These are phyloP conservation scores for Ceratocystis cubensis DNA, from an alignment of 2,329 filamentous ascomycete species.

Conservation along the genomic window DNA sequence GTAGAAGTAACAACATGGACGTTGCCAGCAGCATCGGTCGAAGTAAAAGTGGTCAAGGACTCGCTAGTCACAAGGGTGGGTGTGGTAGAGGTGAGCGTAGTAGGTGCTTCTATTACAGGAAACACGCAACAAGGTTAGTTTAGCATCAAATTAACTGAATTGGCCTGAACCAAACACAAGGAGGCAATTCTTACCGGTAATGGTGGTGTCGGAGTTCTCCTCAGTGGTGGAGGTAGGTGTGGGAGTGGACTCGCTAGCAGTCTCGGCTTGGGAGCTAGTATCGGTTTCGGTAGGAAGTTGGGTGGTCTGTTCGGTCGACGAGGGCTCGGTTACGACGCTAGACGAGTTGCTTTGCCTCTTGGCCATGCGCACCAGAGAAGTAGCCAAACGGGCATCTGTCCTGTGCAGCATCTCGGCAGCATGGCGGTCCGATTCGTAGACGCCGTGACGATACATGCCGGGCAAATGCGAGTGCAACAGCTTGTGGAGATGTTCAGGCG, in stretches of 20 bases:
- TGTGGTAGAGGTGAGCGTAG: constrained; percentile 27
- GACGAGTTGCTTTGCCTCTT: constrained; percentile 41
- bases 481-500: constrained; percentile 49
- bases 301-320: constrained; percentile 18
- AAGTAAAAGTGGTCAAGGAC: constrained; percentile 33
- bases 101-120: constrained; percentile 22
- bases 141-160: not conserved
- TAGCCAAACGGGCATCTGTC: constrained; percentile 49
- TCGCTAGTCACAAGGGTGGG: constrained; percentile 26
- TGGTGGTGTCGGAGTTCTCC: constrained; percentile 24
- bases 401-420: constrained; percentile 52
- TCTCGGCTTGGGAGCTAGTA: not conserved
- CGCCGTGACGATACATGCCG: constrained; percentile 53
- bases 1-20: constrained; percentile 37
- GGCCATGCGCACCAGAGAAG: constrained; percentile 50
- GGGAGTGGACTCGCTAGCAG: constrained; percentile 1
- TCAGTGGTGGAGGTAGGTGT: constrained; percentile 22
- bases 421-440: constrained; percentile 51
- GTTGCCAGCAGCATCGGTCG: constrained; percentile 35
- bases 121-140: constrained; percentile 24
- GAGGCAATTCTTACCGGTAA: constrained; percentile 11
- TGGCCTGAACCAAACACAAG: no score
- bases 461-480: constrained; percentile 52
- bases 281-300: constrained; percentile 1
- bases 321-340: constrained; percentile 25